Percentiles rank a stretch among this genome's conserved stretches.
These are phyloP conservation scores for Chlorella sp. DNA, from an alignment of 139 green algal species.

Conservation along the genomic window DNA sequence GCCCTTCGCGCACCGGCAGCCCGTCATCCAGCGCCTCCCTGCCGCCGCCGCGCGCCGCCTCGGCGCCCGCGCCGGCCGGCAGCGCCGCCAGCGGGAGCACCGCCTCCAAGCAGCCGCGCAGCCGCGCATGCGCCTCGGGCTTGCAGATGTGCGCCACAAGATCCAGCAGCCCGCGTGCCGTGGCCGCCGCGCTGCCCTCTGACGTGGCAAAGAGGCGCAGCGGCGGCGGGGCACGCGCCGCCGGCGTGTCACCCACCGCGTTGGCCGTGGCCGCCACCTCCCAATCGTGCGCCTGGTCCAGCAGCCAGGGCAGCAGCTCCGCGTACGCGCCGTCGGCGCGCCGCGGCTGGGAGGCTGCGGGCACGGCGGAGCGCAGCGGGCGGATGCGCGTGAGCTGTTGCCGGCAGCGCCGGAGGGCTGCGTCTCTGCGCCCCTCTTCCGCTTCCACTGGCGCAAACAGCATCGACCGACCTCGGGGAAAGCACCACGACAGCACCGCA, in stretches of 20 bases:
- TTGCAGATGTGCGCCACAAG: slow-evolving; percentile 41
- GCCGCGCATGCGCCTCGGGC: slow-evolving; percentile 17
- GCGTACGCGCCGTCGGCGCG: slow-evolving; percentile 52
- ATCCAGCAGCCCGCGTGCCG: slow-evolving; percentile 45
- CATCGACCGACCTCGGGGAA: no score
- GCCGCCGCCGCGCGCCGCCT: no score
- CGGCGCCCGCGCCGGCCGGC: slow-evolving; percentile 16
- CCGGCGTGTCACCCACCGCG: slow-evolving; percentile 16
- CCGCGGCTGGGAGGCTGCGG: slow-evolving; percentile 24
- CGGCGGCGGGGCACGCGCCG: slow-evolving; percentile 1
- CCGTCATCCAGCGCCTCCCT: no score
- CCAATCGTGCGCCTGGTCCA: slow-evolving; percentile 67
- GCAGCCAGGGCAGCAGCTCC: slow-evolving; percentile 72
- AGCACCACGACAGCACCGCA: no score
- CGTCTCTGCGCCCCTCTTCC: no score
- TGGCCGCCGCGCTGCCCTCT: slow-evolving; percentile 31
- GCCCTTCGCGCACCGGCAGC: no score
- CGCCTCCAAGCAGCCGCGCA: slow-evolving; percentile 32
- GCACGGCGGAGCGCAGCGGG: not conserved
- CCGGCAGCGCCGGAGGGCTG: no score
- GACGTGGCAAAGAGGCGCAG: slow-evolving; percentile 28
- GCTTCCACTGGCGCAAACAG: no score
- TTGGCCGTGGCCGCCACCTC: slow-evolving; percentile 59
- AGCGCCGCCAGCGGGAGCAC: slow-evolving; percentile 33
- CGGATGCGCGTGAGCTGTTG: no score